Percentiles rank a stretch among this genome's conserved stretches.
These are phyloP conservation scores for Cantharellus anzutake DNA, from an alignment of 768 basidiomycete species.

Conservation along the genomic window DNA sequence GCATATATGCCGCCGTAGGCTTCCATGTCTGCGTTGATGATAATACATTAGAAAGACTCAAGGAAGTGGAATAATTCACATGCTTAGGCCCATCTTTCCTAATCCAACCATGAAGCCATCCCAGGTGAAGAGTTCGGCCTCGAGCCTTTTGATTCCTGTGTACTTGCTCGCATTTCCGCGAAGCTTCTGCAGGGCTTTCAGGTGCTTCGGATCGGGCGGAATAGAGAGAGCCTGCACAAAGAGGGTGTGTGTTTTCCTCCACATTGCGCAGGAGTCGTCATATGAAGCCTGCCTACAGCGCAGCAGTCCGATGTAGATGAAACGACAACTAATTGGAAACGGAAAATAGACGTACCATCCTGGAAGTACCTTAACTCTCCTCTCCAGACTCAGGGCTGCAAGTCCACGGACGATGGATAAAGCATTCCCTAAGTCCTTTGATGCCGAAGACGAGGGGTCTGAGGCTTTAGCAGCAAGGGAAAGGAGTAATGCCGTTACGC, in stretches of 20 bases:
- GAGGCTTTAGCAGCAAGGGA: constrained; percentile 29
- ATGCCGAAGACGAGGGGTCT: constrained; percentile 2
- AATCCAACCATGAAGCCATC: constrained; percentile 54
- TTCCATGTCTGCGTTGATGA: constrained; percentile 42
- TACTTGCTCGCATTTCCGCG: constrained; percentile 18
- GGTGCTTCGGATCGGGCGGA: constrained; percentile 27
- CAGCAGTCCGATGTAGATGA: constrained; percentile 7
- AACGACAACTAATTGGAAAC: constrained; percentile 9
- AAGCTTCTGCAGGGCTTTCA: constrained; percentile 35
- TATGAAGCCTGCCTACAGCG: constrained; percentile 10
- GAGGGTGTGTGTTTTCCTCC: constrained; percentile 45
- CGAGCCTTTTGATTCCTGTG: constrained; percentile 11
- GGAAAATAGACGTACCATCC: constrained; percentile 12
- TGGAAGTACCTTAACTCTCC: constrained; percentile 18
- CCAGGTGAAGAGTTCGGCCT: constrained; percentile 48
- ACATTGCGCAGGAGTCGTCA: constrained; percentile 16
- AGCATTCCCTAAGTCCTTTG: constrained; percentile 24
- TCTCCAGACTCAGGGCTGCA: constrained; percentile 63
- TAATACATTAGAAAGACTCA: not conserved
- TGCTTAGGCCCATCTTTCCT: constrained; percentile 67
- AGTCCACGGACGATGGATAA: constrained; percentile 38
- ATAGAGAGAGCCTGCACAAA: constrained; percentile 43
- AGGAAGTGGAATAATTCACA: constrained; percentile 15
- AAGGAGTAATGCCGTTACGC: constrained; percentile 27
- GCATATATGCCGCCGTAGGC: constrained; percentile 73